Evolutionary conservation across 768 basidiomycete species (phyloP).

Genomic region (Suillus occidentalis): DNA sequence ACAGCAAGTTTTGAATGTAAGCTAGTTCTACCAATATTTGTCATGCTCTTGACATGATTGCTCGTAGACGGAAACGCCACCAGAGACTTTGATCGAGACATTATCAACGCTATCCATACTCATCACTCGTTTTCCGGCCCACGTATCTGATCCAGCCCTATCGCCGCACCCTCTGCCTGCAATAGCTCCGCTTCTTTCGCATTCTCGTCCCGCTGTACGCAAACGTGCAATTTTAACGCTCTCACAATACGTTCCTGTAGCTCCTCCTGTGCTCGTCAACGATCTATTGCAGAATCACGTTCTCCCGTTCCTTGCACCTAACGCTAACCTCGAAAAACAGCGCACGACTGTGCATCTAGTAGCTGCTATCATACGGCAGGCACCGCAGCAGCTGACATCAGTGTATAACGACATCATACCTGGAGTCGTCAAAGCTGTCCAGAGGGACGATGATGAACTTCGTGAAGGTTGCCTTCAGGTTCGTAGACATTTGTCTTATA

Average conservation of each 20-base stretch:
- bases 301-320: slow-evolving; percentile 53
- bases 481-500: slow-evolving; percentile 9
- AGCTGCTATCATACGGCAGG: slow-evolving; percentile 75
- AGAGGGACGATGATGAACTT: slow-evolving; percentile 80
- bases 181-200: slow-evolving; percentile 71
- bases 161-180: slow-evolving; percentile 62
- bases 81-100: slow-evolving; percentile 81
- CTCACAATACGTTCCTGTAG: slow-evolving; percentile 79
- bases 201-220: slow-evolving; percentile 79
- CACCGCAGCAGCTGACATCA: slow-evolving; percentile 64
- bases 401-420: slow-evolving; percentile 65
- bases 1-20: slow-evolving; percentile 73
- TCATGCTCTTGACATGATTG: slow-evolving; percentile 11
- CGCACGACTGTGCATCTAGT: slow-evolving; percentile 77
- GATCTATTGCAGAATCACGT: slow-evolving; percentile 60
- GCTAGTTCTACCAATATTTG: slow-evolving; percentile 14
- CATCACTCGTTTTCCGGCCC: slow-evolving; percentile 77
- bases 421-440: slow-evolving; percentile 64
- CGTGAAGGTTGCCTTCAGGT: slow-evolving; percentile 81
- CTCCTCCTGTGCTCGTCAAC: slow-evolving; percentile 60
- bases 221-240: slow-evolving; percentile 89
- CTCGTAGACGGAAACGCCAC: slow-evolving; percentile 60
- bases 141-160: slow-evolving; percentile 55
- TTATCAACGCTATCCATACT: slow-evolving; percentile 86
- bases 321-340: slow-evolving; percentile 64